Conservation (phyloP, 2,329 filamentous ascomycete genomes). For the Alternaria atra region DNA sequence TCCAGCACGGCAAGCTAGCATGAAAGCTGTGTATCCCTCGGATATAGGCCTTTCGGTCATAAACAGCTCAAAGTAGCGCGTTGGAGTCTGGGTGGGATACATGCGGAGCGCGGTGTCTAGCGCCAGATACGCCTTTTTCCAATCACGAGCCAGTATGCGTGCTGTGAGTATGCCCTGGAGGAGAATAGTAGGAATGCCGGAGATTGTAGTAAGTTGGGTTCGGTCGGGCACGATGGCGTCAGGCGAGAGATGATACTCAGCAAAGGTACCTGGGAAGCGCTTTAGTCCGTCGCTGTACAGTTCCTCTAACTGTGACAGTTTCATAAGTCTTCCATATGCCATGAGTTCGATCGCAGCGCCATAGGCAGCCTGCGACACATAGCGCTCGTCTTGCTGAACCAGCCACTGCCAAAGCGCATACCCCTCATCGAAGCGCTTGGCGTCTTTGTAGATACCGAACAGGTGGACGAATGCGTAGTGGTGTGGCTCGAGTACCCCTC, state of each 20-base stretch:
- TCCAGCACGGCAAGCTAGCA: slow-evolving; percentile 59
- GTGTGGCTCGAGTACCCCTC: slow-evolving; percentile 47
- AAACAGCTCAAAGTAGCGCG: slow-evolving; percentile 57
- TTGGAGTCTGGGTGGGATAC: slow-evolving; percentile 54
- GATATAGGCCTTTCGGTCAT: slow-evolving; percentile 55
- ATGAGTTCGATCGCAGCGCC: slow-evolving; percentile 61
- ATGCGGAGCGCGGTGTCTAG: slow-evolving; percentile 60
- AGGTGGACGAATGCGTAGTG: slow-evolving; percentile 56
- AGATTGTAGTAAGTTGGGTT: slow-evolving; percentile 39
- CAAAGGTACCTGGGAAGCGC: slow-evolving; percentile 58
- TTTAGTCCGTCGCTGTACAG: slow-evolving; percentile 57
- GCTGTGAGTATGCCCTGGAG: slow-evolving; percentile 61
- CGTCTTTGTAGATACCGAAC: slow-evolving; percentile 58
- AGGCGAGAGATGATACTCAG: slow-evolving; percentile 58
- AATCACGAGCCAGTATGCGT: slow-evolving; percentile 56
- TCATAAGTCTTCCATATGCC: slow-evolving; percentile 51
- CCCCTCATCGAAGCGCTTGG: slow-evolving; percentile 51
- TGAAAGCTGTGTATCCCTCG: slow-evolving; percentile 59
- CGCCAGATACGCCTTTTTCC: slow-evolving; percentile 59
- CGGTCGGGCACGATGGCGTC: slow-evolving; percentile 58
- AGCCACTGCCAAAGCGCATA: slow-evolving; percentile 61
- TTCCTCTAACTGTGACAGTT: slow-evolving; percentile 55
- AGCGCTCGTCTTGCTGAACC: slow-evolving; percentile 51
- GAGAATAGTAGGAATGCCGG: slow-evolving; percentile 54
- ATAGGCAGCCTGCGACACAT: slow-evolving; percentile 56